phyloP scores from a whole-genome alignment of 805 yeast genomes.

The Sugiyamaella smithiae region DNA sequence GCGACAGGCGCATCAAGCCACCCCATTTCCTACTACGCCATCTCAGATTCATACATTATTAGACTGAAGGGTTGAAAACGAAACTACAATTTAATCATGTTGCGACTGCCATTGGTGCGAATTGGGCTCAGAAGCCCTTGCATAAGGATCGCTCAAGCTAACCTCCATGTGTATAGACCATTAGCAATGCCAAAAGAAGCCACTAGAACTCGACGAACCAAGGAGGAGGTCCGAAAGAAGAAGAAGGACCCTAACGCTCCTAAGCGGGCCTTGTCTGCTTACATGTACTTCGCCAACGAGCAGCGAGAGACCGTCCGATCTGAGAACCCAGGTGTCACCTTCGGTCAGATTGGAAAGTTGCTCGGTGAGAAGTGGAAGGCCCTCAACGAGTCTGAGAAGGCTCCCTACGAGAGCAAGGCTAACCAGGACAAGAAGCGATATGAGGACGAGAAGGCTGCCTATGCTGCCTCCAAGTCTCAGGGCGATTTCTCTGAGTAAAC shows the following conservation, averaged over 20 bases:
- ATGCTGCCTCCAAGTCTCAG: constrained; percentile 41
- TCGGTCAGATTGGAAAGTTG: constrained; percentile 89
- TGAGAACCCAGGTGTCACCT: constrained; percentile 93
- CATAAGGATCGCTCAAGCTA: constrained; percentile 8
- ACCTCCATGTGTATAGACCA: constrained; percentile 15
- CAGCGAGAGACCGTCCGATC: constrained; percentile 94
- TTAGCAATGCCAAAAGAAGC: constrained; percentile 30
- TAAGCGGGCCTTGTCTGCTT: constrained; percentile 96
- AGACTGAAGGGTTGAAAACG: too few relatives aligned
- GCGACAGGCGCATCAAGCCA: neutral
- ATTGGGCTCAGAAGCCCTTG: neutral
- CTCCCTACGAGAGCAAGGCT: constrained; percentile 90
- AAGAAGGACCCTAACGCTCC: constrained; percentile 78
- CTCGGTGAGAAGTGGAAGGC: constrained; percentile 98
- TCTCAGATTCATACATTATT: too few relatives aligned
- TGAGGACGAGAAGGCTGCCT: constrained; percentile 88
- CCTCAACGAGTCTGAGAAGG: constrained; percentile 73
- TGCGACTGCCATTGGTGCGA: neutral
- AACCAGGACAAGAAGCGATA: constrained; percentile 96
- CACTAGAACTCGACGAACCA: constrained; percentile 23
- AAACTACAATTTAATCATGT: neutral
- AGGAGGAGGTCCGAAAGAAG: constrained; percentile 21
- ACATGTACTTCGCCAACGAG: constrained; percentile 98
- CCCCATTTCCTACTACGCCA: neutral
- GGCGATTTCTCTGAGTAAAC: constrained; percentile 28